These are phyloP conservation scores for Chondrus crispus DNA, from an alignment of 23 red algal genomes.

Conservation along the genomic window DNA sequence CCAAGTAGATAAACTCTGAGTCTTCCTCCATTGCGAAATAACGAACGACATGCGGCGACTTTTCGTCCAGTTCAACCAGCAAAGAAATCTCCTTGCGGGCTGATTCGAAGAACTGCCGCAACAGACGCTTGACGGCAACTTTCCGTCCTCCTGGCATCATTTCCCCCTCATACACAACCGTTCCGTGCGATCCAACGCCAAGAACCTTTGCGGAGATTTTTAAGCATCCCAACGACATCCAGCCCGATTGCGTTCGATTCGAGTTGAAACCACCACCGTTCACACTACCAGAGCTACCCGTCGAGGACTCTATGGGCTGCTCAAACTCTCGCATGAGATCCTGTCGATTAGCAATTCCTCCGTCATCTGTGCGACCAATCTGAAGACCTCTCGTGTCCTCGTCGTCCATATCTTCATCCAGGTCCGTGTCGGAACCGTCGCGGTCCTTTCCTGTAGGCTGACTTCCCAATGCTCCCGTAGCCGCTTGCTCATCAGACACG, in stretches of 20 bases:
- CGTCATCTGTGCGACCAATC: background rate
- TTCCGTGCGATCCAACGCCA: constrained; percentile 86
- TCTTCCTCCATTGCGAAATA: constrained; percentile 99
- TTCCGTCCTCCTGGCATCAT: constrained; percentile 77
- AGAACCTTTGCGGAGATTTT: constrained; percentile 70
- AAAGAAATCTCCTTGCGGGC: constrained; percentile 92
- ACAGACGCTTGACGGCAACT: constrained; percentile 91
- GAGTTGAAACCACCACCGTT: constrained; percentile 23
- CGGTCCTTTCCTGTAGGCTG: no score
- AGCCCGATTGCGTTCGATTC: constrained; percentile 42
- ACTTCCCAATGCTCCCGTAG: background rate
- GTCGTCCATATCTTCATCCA: background rate
- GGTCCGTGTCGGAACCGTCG: background rate
- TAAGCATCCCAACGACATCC: constrained; percentile 77
- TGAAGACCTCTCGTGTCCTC: background rate
- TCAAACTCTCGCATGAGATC: background rate
- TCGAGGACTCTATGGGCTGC: background rate
- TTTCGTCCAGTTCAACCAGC: constrained; percentile 90
- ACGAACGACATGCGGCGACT: constrained; percentile 82
- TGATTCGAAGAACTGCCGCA: constrained; percentile 83
- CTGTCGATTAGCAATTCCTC: background rate
- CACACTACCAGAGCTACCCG: constrained; percentile 35
- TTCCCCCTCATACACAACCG: constrained; percentile 88
- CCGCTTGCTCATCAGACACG: background rate
- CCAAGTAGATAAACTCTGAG: constrained; percentile 89